These are phyloP conservation scores for Leptodontidium sp. DNA, from an alignment of 2,329 filamentous ascomycete genomes.

Conservation along the genomic window DNA sequence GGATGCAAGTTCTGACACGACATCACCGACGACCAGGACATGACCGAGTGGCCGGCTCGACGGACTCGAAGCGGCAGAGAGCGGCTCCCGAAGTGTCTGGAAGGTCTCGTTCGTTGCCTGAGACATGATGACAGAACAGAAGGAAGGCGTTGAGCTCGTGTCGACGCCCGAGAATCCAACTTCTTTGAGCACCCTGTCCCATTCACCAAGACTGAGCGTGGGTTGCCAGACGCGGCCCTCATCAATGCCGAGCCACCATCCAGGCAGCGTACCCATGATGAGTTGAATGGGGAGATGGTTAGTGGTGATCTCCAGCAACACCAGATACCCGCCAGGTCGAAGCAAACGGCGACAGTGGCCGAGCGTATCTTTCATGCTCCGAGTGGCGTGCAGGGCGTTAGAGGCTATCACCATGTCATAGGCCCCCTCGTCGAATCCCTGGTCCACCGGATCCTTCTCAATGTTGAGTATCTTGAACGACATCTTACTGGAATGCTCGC, in stretches of 20 bases:
- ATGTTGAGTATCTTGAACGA: conserved; percentile 44
- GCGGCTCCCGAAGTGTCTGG: background rate
- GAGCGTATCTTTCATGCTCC: conserved; percentile 38
- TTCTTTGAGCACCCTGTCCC: conserved; percentile 38
- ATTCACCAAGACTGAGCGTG: conserved; percentile 26
- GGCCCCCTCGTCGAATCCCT: conserved; percentile 29
- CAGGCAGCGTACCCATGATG: conserved; percentile 6
- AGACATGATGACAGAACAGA: background rate
- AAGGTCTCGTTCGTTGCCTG: conserved; percentile 9
- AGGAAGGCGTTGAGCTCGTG: conserved; percentile 11
- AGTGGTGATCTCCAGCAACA: conserved; percentile 39
- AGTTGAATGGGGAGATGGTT: conserved; percentile 14
- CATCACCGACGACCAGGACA: background rate
- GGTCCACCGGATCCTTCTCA: conserved; percentile 21
- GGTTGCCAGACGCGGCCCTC: conserved; percentile 23
- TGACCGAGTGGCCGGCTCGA: background rate
- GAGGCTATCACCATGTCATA: conserved; percentile 40
- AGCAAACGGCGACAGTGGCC: conserved; percentile 43
- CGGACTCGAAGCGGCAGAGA: background rate
- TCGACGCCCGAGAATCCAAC: conserved; percentile 46
- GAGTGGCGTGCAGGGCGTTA: conserved; percentile 38
- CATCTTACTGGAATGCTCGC: conserved; percentile 30
- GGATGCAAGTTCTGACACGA: background rate
- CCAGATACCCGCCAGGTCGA: conserved; percentile 42
- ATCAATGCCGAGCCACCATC: conserved; percentile 33